These are phyloP conservation scores for Lasiodiplodia gonubiensis DNA, from an alignment of 2,329 filamentous ascomycete genomes.

Conservation along the genomic window DNA sequence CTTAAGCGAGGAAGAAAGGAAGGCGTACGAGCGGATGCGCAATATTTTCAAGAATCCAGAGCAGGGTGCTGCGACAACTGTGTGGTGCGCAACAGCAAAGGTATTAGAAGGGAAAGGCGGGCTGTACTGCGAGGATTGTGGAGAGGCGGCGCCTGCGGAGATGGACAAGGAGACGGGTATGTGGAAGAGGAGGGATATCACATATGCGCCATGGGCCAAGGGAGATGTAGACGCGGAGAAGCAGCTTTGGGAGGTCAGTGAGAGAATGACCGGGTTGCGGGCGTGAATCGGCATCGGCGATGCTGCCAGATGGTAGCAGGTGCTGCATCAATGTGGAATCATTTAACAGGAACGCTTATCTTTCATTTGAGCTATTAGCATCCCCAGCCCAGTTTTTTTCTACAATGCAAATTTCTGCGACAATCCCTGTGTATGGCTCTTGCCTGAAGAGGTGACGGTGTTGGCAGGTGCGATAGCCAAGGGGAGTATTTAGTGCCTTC, in stretches of 20 bases:
- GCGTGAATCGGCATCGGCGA: not conserved
- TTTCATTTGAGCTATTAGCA: too few relatives aligned
- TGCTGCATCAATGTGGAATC: not conserved
- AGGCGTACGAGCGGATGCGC: slow-evolving; percentile 35
- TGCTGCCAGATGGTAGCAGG: not conserved
- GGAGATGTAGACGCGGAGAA: not conserved
- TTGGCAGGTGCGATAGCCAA: too few relatives aligned
- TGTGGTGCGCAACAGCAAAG: slow-evolving; percentile 42
- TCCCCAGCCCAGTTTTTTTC: too few relatives aligned
- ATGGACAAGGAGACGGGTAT: not conserved
- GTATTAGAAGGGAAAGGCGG: slow-evolving; percentile 53
- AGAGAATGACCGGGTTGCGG: not conserved
- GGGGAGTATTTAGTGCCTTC: too few relatives aligned
- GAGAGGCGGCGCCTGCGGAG: not conserved
- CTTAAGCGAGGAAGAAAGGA: not conserved
- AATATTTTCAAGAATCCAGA: slow-evolving; percentile 35
- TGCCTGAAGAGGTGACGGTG: too few relatives aligned
- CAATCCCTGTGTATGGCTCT: too few relatives aligned
- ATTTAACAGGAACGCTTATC: too few relatives aligned
- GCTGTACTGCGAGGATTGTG: slow-evolving; percentile 7
- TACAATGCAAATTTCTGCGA: too few relatives aligned
- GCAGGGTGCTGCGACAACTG: slow-evolving; percentile 38
- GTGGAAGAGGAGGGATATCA: not conserved
- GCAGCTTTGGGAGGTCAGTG: slow-evolving; percentile 16
- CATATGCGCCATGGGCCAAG: slow-evolving; percentile 15